Percentiles rank a stretch among this genome's conserved stretches.
These are phyloP conservation scores for Debaryomyces prosopidis DNA, from an alignment of 805 yeast genomes.

Conservation along the genomic window DNA sequence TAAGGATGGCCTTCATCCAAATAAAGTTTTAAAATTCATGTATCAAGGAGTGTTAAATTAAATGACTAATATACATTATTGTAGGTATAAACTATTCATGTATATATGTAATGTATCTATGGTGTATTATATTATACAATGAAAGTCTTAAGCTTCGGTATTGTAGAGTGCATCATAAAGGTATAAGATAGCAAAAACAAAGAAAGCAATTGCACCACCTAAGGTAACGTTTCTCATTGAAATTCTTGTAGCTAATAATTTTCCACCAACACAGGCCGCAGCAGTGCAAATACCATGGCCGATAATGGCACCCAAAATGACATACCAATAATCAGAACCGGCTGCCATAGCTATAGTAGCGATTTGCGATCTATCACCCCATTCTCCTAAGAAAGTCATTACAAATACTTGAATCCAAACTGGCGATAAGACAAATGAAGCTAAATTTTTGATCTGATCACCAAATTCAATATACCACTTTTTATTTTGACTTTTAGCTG, in stretches of 20 bases:
- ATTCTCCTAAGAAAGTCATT: conserved; percentile 96
- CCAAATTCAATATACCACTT: conserved; percentile 29
- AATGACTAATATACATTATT: background rate
- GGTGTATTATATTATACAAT: background rate
- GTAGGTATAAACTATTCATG: background rate
- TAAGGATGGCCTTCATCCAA: conserved; percentile 28
- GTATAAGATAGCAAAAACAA: conserved; percentile 78
- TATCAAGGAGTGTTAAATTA: conserved; percentile 31
- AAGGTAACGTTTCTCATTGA: conserved; percentile 90
- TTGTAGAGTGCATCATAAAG: conserved; percentile 60
- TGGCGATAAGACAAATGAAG: conserved; percentile 74
- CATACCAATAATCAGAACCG: conserved; percentile 87
- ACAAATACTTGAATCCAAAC: conserved; percentile 90
- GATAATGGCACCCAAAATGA: conserved; percentile 81
- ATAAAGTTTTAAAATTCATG: conserved; percentile 40
- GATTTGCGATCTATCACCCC: conserved; percentile 99
- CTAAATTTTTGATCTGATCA: conserved; percentile 53
- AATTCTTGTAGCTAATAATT: conserved; percentile 81
- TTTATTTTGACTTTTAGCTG: conserved; percentile 11
- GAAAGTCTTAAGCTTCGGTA: conserved; percentile 1
- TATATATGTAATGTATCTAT: background rate
- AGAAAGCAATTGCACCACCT: conserved; percentile 87
- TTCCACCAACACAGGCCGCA: conserved; percentile 93
- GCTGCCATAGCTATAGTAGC: conserved; percentile 99
- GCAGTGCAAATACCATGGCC: conserved; percentile 90